Evolutionary conservation across 805 yeast genomes (phyloP).

Genomic region (Citeromyces nyonsensis): DNA sequence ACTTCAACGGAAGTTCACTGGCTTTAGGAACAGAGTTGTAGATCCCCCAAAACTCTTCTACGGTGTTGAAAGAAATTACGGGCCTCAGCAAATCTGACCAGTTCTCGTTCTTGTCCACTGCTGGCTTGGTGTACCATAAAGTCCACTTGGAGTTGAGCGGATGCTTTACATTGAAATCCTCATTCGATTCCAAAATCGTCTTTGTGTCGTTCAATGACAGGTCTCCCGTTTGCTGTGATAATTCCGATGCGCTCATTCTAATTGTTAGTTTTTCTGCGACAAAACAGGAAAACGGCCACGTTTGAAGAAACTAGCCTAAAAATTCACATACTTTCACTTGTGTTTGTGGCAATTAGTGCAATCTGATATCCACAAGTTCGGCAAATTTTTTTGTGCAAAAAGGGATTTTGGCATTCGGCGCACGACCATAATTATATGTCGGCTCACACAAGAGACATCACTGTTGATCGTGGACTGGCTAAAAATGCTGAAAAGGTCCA

Average conservation of each 20-base stretch:
- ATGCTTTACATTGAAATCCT: constrained; percentile 65
- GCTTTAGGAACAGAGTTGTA: constrained; percentile 89
- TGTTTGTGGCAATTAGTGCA: too few species aligned
- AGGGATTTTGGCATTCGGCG: too few species aligned
- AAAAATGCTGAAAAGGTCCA: constrained; percentile 14
- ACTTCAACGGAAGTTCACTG: constrained; percentile 75
- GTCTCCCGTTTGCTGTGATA: too few species aligned
- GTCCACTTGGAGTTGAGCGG: constrained; percentile 90
- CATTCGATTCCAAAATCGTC: constrained; percentile 44
- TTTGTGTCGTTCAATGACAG: constrained; percentile 4
- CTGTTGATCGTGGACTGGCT: constrained; percentile 19
- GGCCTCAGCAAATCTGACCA: constrained; percentile 92
- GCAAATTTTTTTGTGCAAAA: too few species aligned
- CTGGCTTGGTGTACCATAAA: constrained; percentile 94
- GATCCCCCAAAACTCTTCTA: constrained; percentile 98
- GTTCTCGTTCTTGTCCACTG: constrained; percentile 59
- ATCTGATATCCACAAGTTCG: too few species aligned
- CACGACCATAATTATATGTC: not conserved
- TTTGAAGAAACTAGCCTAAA: too few species aligned
- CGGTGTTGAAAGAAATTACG: constrained; percentile 83
- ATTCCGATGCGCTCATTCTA: too few species aligned
- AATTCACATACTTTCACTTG: too few species aligned
- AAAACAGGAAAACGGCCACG: too few species aligned
- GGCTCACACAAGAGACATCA: constrained; percentile 2
- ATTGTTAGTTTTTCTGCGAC: too few species aligned